A percentile compares a stretch with the other conserved stretches of the same genome.
Conservation (phyloP, 2,329 filamentous ascomycete species). For the Sporothrix dimorphospora region DNA sequence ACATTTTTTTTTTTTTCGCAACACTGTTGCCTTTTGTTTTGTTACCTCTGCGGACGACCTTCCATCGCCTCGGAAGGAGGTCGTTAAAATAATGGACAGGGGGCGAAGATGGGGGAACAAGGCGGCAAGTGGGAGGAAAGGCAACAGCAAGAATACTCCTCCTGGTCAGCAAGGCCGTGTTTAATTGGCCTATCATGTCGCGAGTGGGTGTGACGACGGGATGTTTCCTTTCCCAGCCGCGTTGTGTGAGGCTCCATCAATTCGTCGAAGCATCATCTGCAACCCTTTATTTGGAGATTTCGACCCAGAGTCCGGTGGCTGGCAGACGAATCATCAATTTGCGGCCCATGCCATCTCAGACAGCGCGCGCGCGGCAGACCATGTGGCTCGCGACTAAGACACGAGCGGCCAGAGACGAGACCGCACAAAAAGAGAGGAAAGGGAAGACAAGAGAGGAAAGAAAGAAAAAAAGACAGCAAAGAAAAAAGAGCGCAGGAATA, state of each 20-base stretch:
- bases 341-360: background rate
- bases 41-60: background rate
- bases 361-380: background rate
- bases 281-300: constrained; percentile 1
- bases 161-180: constrained; percentile 13
- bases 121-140: constrained; percentile 2
- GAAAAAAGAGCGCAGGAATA: background rate
- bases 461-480: background rate
- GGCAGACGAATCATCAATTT: constrained; percentile 17
- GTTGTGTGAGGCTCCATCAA: constrained; percentile 23
- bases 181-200: background rate
- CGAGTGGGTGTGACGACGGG: background rate
- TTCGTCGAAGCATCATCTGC: background rate
- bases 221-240: constrained; percentile 19
- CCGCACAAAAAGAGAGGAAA: background rate
- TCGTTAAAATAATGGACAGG: background rate
- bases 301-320: constrained; percentile 26
- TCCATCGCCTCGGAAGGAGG: background rate
- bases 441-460: background rate
- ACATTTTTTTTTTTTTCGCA: background rate
- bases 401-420: background rate
- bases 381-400: constrained; percentile 13
- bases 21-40: background rate
- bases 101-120: background rate
- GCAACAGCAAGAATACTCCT: background rate